These are phyloP conservation scores for Monosporascus sp. DNA, from an alignment of 2,329 filamentous ascomycete species.

Conservation along the genomic window DNA sequence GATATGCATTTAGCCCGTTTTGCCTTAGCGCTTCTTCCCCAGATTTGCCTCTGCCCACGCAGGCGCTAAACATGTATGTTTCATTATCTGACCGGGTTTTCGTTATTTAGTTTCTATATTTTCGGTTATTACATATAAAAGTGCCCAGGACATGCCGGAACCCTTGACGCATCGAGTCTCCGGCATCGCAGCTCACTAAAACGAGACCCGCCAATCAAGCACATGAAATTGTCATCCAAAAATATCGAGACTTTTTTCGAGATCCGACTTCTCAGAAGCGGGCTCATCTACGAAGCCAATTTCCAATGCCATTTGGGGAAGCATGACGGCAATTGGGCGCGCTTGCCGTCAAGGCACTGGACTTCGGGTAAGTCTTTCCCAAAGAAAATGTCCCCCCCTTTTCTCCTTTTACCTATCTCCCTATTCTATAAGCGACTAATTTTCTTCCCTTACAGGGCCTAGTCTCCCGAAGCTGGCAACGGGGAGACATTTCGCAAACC, in stretches of 20 bases:
- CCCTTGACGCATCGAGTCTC: not conserved
- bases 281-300: too few species aligned
- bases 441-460: conserved; percentile 16
- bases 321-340: conserved; percentile 27
- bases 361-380: conserved; percentile 19
- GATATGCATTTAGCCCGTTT: not conserved
- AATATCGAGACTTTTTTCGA: not conserved
- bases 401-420: not conserved
- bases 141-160: too few species aligned
- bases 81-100: too few species aligned
- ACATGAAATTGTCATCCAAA: not conserved
- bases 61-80: too few species aligned
- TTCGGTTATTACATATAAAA: too few species aligned
- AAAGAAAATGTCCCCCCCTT: not conserved
- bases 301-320: conserved; percentile 27
- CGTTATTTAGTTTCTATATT: too few species aligned
- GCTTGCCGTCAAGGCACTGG: conserved; percentile 25
- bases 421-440: not conserved
- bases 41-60: not conserved
- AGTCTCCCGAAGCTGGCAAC: conserved; percentile 15
- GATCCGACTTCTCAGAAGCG: not conserved
- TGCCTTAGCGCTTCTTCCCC: not conserved
- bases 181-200: not conserved
- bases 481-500: conserved; percentile 14
- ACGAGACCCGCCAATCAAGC: not conserved